Percentiles rank a stretch among this genome's conserved stretches.
These are phyloP conservation scores for Microcyclospora pomicola DNA, from an alignment of 2,329 filamentous ascomycete genomes.

Conservation along the genomic window DNA sequence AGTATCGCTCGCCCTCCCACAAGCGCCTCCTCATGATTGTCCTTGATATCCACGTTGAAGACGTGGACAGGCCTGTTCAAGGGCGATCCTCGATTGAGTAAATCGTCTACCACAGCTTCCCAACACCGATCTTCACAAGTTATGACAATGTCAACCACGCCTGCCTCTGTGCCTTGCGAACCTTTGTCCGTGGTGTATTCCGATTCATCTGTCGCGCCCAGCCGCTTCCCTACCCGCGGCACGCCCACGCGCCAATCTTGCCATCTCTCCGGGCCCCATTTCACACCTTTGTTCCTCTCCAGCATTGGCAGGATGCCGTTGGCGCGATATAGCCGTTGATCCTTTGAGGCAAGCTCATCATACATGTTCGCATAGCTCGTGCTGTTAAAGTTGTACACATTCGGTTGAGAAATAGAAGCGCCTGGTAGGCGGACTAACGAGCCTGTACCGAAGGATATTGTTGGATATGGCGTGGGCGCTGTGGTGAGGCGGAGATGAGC, in stretches of 20 bases:
- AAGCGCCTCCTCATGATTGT: slow-evolving; percentile 93
- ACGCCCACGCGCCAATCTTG: slow-evolving; percentile 91
- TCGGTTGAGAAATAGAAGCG: slow-evolving; percentile 80
- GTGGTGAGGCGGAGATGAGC: slow-evolving; percentile 86
- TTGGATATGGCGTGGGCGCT: slow-evolving; percentile 60
- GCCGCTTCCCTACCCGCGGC: slow-evolving; percentile 57
- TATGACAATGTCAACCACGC: slow-evolving; percentile 84
- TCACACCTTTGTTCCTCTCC: slow-evolving; percentile 77
- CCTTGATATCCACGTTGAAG: slow-evolving; percentile 96
- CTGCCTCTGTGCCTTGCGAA: slow-evolving; percentile 67
- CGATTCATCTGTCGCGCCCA: slow-evolving; percentile 8
- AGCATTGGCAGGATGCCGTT: slow-evolving; percentile 96
- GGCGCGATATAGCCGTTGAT: slow-evolving; percentile 71
- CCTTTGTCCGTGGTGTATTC: slow-evolving; percentile 57
- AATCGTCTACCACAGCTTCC: slow-evolving; percentile 92
- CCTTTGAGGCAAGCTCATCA: slow-evolving; percentile 75
- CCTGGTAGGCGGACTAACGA: slow-evolving; percentile 88
- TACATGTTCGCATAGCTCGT: slow-evolving; percentile 94
- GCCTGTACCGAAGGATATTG: slow-evolving; percentile 94
- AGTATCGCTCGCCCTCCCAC: slow-evolving; percentile 84
- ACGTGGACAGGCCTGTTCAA: slow-evolving; percentile 91
- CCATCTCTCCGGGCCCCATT: slow-evolving; percentile 93
- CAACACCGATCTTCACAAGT: slow-evolving; percentile 97
- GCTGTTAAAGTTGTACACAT: slow-evolving; percentile 96
- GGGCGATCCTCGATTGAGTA: slow-evolving; percentile 70